These are phyloP conservation scores for Blastobotrys ciferrii DNA, from an alignment of 1,139 yeast species.

Conservation along the genomic window DNA sequence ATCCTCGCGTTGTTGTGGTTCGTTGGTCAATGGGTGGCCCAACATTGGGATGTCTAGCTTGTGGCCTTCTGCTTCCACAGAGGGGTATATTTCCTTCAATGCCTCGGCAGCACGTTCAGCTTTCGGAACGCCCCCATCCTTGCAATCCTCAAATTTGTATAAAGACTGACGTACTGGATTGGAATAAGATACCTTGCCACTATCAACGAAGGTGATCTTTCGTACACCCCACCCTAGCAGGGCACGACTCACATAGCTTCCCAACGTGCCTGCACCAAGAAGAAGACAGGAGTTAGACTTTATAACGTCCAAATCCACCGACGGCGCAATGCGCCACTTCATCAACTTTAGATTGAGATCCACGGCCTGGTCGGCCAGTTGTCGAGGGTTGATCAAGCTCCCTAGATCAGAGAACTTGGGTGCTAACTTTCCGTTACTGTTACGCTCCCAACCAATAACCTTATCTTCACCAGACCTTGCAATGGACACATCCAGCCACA, in stretches of 20 bases:
- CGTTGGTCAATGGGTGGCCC: conserved; percentile 76
- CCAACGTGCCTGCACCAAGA: conserved; percentile 96
- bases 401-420: conserved; percentile 86
- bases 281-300: conserved; percentile 62
- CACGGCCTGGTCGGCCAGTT: conserved; percentile 86
- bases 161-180: conserved; percentile 95
- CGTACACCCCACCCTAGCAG: conserved; percentile 93
- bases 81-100: conserved; percentile 71
- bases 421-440: conserved; percentile 63
- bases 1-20: conserved; percentile 47
- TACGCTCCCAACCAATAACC: conserved; percentile 88
- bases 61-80: conserved; percentile 61
- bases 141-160: conserved; percentile 72
- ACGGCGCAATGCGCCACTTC: conserved; percentile 96
- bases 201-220: conserved; percentile 82
- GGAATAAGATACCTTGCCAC: conserved; percentile 81
- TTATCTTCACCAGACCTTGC: conserved; percentile 28
- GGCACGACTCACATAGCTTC: conserved; percentile 84
- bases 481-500: conserved; percentile 31
- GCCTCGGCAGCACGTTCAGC: conserved; percentile 77
- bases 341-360: conserved; percentile 84
- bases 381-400: conserved; percentile 71
- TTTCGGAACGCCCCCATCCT: conserved; percentile 67
- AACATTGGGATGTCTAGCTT: conserved; percentile 88
- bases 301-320: conserved; percentile 63